These are phyloP conservation scores for Pichia rugopelliculosa DNA, from an alignment of 805 yeast species.

Conservation along the genomic window DNA sequence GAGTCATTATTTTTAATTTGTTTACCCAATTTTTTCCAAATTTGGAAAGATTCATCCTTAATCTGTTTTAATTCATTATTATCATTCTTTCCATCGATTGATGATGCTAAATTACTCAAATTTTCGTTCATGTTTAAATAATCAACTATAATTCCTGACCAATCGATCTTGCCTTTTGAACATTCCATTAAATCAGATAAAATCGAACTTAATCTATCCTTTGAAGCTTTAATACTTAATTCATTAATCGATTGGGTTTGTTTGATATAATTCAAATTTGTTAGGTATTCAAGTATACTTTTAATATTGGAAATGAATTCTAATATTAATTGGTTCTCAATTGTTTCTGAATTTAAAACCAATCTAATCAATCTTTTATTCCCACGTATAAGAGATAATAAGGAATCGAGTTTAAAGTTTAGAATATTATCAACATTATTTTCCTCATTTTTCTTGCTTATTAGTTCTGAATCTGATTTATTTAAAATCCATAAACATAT, in stretches of 20 bases:
- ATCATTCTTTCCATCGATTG: conserved; percentile 34
- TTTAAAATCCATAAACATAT: conserved; percentile 8
- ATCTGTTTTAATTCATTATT: conserved; percentile 49
- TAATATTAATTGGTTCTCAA: not conserved
- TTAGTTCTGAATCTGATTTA: conserved; percentile 1
- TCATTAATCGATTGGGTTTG: not conserved
- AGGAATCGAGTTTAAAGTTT: conserved; percentile 8
- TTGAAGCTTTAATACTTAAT: conserved; percentile 24
- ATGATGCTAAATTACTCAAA: not conserved
- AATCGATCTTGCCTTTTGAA: conserved; percentile 8
- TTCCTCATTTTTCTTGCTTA: conserved; percentile 9
- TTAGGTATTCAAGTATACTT: conserved; percentile 1
- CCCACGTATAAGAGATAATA: conserved; percentile 8
- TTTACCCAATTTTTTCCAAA: conserved; percentile 1
- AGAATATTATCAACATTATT: conserved; percentile 8
- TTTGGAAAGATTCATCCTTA: conserved; percentile 13
- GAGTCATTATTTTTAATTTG: conserved; percentile 32
- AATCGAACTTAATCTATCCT: conserved; percentile 62
- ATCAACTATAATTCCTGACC: conserved; percentile 13
- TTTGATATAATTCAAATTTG: not conserved
- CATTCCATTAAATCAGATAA: conserved; percentile 34
- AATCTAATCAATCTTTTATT: conserved; percentile 8
- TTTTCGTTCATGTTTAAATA: conserved; percentile 37
- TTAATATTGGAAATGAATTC: not conserved
- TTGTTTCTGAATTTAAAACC: not conserved